Evolutionary conservation across 2,329 filamentous ascomycete genomes (phyloP).

Genomic region (Thelonectria discophora): DNA sequence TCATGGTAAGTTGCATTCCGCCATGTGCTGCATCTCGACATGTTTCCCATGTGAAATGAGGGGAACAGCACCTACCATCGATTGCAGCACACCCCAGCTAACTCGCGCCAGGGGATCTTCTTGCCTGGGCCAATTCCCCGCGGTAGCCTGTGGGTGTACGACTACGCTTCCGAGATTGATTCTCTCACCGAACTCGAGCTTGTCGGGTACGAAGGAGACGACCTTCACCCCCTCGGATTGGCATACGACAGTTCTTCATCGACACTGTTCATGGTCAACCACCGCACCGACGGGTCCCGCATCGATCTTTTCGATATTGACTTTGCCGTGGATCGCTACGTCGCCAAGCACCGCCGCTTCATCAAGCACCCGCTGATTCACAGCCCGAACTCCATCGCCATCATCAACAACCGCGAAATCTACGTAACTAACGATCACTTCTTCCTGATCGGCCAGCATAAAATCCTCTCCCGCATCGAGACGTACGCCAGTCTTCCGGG

Average conservation of each 20-base stretch:
- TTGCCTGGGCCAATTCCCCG: constrained; percentile 26
- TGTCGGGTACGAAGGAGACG: constrained; percentile 26
- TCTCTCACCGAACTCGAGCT: constrained; percentile 38
- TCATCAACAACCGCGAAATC: constrained; percentile 48
- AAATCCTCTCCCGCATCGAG: constrained; percentile 45
- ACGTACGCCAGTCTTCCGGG: constrained; percentile 46
- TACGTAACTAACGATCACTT: constrained; percentile 54
- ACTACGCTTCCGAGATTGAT: constrained; percentile 43
- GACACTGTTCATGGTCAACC: constrained; percentile 50
- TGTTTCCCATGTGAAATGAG: background rate
- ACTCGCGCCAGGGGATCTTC: constrained; percentile 38
- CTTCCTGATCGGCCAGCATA: constrained; percentile 41
- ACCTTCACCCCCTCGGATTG: constrained; percentile 53
- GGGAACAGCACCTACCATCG: background rate
- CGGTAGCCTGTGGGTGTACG: constrained; percentile 49
- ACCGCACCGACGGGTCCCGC: constrained; percentile 46
- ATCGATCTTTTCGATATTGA: constrained; percentile 54
- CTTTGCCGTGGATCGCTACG: constrained; percentile 39
- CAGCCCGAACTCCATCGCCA: constrained; percentile 51
- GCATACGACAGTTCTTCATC: constrained; percentile 48
- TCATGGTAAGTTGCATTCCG: constrained; percentile 46
- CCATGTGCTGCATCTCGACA: background rate
- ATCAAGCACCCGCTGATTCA: constrained; percentile 51
- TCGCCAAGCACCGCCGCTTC: constrained; percentile 45
- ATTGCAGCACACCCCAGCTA: background rate